Base-by-base conservation (phyloP, 2,329 filamentous ascomycete genomes). In the Fusarium sp. region DNA sequence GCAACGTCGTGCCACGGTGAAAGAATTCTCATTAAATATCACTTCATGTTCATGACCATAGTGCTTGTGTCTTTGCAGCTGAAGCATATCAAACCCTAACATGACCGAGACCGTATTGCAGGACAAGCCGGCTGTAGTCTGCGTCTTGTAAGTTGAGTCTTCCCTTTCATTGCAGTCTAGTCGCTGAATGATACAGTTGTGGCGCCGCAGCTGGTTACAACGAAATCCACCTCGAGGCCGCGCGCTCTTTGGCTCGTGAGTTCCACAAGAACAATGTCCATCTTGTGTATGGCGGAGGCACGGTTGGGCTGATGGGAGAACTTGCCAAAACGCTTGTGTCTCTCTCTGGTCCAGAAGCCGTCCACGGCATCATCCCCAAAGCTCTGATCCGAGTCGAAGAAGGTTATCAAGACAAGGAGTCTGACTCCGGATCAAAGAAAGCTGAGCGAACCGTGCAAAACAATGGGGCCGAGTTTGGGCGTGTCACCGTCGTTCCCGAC, bases 241-340 rank as follows among this genome's bases (percentile, higher is more conserved):
- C 59, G 3, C 59, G 59, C 9, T 45, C 43, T 18, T 32, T 62
- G 41, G 59, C 59, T 4, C 20, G 16, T 8, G 39, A 62, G 25
- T 34, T 62, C 4, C 59, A 62, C 27, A 62, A 50, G 30, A 50
- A 62, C 10, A 50, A 62, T 35, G 41, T 50, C 16, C 59, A 62
- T 48, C 59, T 62, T 11, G 59, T 62, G 13, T 62, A 62, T 13
- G 59, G 59, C 5, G 59, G 59, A 48, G 59, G 59, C 30, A 62
- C 59, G 4, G 59, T 62, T 18, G 59, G 59, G 11, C 16, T 62
- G 30, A 62, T 62, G 59, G 59, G 59, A 14, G 59, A 62, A 18
- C 59, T 62, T 16, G 59, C 59, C 18, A 62, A 62, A 37, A 62
- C 59, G 11, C 59, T 62, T 7, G 59, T 62, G 23, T 41, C 37